A percentile compares a stretch with the other conserved stretches of the same genome.
These are phyloP conservation scores for Xerocomellus intermedius DNA, from an alignment of 768 basidiomycete species.

Conservation along the genomic window DNA sequence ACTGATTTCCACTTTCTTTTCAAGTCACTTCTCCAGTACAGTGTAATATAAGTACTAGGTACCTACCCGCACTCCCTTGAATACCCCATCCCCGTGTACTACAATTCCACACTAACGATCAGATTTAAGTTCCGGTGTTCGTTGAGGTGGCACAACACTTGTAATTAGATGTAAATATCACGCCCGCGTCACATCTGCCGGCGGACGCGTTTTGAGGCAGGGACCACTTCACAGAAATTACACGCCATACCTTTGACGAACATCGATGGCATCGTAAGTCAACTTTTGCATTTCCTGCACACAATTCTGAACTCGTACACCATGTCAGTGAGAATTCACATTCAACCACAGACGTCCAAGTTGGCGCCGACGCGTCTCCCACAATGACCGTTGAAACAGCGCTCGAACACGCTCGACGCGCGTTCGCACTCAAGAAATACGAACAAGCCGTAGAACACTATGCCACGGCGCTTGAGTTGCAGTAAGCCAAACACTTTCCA, in stretches of 20 bases:
- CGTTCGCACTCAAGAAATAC: constrained; percentile 82
- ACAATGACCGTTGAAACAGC: constrained; percentile 48
- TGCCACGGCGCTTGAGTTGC: constrained; percentile 77
- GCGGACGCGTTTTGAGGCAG: constrained; percentile 1
- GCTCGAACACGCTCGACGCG: constrained; percentile 81
- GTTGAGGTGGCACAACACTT: neutral
- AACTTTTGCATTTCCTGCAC: neutral
- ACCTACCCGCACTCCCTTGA: constrained; percentile 13
- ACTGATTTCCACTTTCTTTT: constrained; percentile 9
- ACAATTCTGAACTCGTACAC: neutral
- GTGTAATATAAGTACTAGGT: constrained; percentile 26
- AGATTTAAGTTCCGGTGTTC: neutral
- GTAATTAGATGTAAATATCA: constrained; percentile 19
- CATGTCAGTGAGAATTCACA: constrained; percentile 13
- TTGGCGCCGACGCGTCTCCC: constrained; percentile 27
- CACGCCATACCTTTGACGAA: neutral
- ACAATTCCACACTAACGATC: neutral
- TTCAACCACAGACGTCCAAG: neutral
- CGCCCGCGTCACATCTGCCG: constrained; percentile 12
- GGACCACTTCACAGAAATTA: neutral
- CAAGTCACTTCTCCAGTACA: neutral
- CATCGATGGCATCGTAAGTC: constrained; percentile 28
- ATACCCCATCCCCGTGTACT: constrained; percentile 19
- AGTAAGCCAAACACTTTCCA: constrained; percentile 51
- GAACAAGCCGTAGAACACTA: constrained; percentile 85